Evolutionary conservation across 2,329 filamentous ascomycete genomes (phyloP).

Genomic region (Zymoseptoria pseudotritici): DNA sequence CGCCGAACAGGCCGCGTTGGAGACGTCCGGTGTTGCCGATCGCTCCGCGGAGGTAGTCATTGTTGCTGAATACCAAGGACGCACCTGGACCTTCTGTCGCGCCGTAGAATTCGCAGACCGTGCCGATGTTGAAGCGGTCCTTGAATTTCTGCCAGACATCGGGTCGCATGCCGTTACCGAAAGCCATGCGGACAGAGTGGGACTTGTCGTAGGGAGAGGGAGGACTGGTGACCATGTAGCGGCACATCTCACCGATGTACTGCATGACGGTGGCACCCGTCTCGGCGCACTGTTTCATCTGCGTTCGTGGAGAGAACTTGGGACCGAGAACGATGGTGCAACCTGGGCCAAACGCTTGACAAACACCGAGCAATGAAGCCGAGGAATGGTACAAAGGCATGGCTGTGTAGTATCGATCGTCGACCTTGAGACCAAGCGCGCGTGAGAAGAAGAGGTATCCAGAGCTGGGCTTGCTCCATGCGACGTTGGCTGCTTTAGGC

Average conservation of each 20-base stretch:
- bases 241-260: slow-evolving; percentile 81
- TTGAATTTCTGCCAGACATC: slow-evolving; percentile 76
- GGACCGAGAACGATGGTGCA: slow-evolving; percentile 64
- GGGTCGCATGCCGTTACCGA: slow-evolving; percentile 78
- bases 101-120: slow-evolving; percentile 33
- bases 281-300: slow-evolving; percentile 69
- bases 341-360: slow-evolving; percentile 46
- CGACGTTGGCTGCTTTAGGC: slow-evolving; percentile 51
- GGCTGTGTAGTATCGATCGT: slow-evolving; percentile 75
- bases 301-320: slow-evolving; percentile 69
- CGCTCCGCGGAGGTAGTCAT: slow-evolving; percentile 66
- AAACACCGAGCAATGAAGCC: slow-evolving; percentile 62
- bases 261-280: slow-evolving; percentile 69
- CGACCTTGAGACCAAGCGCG: slow-evolving; percentile 56
- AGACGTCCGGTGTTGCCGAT: slow-evolving; percentile 66
- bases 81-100: slow-evolving; percentile 51
- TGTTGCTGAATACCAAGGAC: slow-evolving; percentile 65
- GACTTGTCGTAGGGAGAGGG: slow-evolving; percentile 61
- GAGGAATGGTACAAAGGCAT: slow-evolving; percentile 90
- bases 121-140: slow-evolving; percentile 50
- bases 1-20: slow-evolving; percentile 47
- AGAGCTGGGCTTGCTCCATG: slow-evolving; percentile 27
- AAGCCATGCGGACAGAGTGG: slow-evolving; percentile 65
- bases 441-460: slow-evolving; percentile 20
- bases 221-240: slow-evolving; percentile 66